phyloP scores from a whole-genome alignment of 805 yeast species.

The Candida suzukii region DNA sequence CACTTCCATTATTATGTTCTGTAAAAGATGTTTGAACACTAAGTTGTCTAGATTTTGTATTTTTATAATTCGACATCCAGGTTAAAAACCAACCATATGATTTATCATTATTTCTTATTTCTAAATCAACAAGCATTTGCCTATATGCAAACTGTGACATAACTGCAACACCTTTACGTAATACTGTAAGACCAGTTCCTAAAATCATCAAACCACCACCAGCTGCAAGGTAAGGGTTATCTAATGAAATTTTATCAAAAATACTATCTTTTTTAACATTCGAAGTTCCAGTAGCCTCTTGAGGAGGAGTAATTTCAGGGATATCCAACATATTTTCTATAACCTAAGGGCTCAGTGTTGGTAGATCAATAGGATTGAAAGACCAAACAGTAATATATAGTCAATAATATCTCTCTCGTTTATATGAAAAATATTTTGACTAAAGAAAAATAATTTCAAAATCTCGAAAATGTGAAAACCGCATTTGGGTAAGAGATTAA shows the following conservation, averaged over 20 bases:
- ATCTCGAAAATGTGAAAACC: no score
- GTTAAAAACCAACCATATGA: slow-evolving; percentile 92
- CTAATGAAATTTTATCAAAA: slow-evolving; percentile 33
- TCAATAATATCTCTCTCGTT: no score
- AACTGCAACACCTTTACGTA: slow-evolving; percentile 60
- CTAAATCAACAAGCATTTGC: slow-evolving; percentile 83
- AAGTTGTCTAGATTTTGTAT: slow-evolving; percentile 72
- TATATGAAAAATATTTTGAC: no score
- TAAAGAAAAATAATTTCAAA: no score
- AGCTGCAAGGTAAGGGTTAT: slow-evolving; percentile 95
- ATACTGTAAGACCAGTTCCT: slow-evolving; percentile 82
- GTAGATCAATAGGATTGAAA: no score
- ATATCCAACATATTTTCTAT: not conserved
- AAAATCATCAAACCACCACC: slow-evolving; percentile 96
- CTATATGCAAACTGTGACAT: slow-evolving; percentile 66
- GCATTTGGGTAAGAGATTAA: no score
- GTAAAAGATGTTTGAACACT: slow-evolving; percentile 82
- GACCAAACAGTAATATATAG: no score
- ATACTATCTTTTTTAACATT: slow-evolving; percentile 24
- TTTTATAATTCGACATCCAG: slow-evolving; percentile 87
- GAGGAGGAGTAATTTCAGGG: not conserved
- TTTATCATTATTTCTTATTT: slow-evolving; percentile 88
- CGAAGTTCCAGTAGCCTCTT: not conserved
- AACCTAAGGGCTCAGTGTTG: no score
- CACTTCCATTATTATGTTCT: slow-evolving; percentile 91